Evolutionary conservation across 2,329 filamentous ascomycete species (phyloP).

Genomic region (Amauroascus verrucosus): DNA sequence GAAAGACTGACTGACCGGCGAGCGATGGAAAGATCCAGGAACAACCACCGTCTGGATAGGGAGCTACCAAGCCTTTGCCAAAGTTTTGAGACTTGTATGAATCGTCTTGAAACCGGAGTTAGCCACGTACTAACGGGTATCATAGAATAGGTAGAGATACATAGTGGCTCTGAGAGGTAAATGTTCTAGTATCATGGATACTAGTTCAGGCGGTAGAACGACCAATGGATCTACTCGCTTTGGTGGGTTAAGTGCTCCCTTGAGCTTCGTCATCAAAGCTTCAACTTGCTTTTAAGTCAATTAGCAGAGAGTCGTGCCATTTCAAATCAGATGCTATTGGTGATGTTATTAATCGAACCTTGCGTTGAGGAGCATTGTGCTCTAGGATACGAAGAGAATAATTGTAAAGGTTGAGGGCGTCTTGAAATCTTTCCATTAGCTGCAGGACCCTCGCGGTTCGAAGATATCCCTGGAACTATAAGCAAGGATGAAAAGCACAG

Average conservation of each 20-base stretch:
- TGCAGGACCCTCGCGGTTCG: conserved; percentile 42
- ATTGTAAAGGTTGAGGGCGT: conserved; percentile 47
- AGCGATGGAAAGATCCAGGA: conserved; percentile 44
- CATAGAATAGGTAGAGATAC: conserved; percentile 22
- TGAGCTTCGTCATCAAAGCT: conserved; percentile 40
- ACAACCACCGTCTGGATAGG: conserved; percentile 40
- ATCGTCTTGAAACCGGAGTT: conserved; percentile 27
- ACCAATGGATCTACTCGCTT: conserved; percentile 41
- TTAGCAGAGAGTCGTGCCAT: background rate
- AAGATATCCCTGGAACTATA: conserved; percentile 41
- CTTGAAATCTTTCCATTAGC: conserved; percentile 41
- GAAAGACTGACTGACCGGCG: conserved; percentile 33
- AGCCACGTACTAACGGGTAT: background rate
- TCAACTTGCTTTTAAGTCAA: conserved; percentile 32
- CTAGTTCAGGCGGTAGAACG: conserved; percentile 46
- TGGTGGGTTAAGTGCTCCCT: conserved; percentile 12
- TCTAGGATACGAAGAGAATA: conserved; percentile 47
- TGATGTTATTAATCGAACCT: conserved; percentile 17
- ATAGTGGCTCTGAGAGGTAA: conserved; percentile 44
- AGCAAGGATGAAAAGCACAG: background rate
- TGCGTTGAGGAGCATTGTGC: conserved; percentile 27
- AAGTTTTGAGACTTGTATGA: conserved; percentile 45
- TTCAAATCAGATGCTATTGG: conserved; percentile 9
- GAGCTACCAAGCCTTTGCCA: conserved; percentile 46
- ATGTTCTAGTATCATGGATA: conserved; percentile 42